Evolutionary conservation across 495 filamentous ascomycete genomes (phyloP), one percentile per base, ranked within the genome.

Genomic region (Neurospora hispaniola): DNA sequence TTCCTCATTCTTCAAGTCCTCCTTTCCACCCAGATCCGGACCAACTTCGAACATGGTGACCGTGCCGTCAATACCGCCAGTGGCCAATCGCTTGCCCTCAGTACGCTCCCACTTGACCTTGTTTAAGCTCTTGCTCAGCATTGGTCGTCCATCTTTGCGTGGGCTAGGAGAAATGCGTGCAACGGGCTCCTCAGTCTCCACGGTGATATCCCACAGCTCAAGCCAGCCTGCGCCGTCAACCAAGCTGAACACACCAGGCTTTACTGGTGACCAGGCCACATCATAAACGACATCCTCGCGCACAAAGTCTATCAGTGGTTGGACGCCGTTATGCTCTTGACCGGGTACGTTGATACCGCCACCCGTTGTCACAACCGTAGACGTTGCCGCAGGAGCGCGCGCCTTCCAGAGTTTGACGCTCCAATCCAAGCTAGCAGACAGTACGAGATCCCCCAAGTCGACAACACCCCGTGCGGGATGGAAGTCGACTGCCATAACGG

Each of bases 251-350:
- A 99, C 92, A 38, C 93, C 93, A 1, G 96, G 96, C 76, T 93
- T 92, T 75, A 93, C 87, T 0, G 96, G 95, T 42, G 93, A 95
- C 96, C 96, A 99, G 14, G 89, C 88, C 0, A 94, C 94, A 82
- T 97, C 95, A 82, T 98, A 99, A 54, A 98, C 94, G 8, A 97
- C 88, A 75, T 98, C 96, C 83, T 99, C 96, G 40, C 96, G 91
- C 42, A 89, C 89, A 76, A 98, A 91, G 69, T 98, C 94, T 14
- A 98, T 84, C 11, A 99, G 86, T 1, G 96, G 96, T 2, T 88
- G 80, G 20, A 93, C 86, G 16, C 71, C 75, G 39, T 66, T 66
- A 31, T 66, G 54, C 14, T 66, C 54, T 9, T 66, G 54, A 31
- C 62, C 40, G 40, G 46, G 11, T 5, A 35, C 14, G 31, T 54